Percentiles rank a stretch among this genome's conserved stretches.
phyloP scores from a whole-genome alignment of 2,329 filamentous ascomycete species.

The Lachnellula suecica region DNA sequence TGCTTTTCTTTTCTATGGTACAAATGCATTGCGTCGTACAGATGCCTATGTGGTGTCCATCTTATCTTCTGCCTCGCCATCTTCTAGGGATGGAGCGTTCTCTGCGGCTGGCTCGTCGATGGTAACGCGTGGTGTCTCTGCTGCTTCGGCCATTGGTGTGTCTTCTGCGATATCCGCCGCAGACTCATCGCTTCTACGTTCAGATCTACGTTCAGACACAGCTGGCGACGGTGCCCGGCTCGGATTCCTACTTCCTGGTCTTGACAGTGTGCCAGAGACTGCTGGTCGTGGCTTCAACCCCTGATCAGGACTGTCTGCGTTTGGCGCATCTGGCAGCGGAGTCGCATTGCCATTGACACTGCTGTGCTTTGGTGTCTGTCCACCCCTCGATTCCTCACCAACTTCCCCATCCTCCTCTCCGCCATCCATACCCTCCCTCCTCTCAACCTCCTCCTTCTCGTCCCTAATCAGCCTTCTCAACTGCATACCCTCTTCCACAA shows the following conservation, averaged over 20 bases:
- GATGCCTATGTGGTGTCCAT: constrained; percentile 61
- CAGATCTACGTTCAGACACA: too few species aligned
- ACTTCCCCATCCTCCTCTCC: constrained; percentile 58
- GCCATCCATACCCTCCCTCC: constrained; percentile 74
- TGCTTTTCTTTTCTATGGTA: constrained; percentile 26
- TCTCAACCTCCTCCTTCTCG: constrained; percentile 92
- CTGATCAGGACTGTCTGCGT: constrained; percentile 43
- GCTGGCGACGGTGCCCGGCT: constrained; percentile 40
- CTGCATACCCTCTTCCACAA: constrained; percentile 88
- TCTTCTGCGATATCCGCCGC: constrained; percentile 31
- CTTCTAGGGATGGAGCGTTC: constrained; percentile 26
- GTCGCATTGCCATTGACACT: constrained; percentile 47
- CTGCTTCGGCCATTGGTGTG: constrained; percentile 29
- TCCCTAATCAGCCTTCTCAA: constrained; percentile 84
- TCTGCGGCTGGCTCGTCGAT: constrained; percentile 45
- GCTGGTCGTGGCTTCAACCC: constrained; percentile 36
- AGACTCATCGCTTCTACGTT: constrained; percentile 16
- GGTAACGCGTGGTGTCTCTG: constrained; percentile 46
- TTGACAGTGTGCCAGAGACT: constrained; percentile 35
- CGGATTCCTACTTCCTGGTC: constrained; percentile 37
- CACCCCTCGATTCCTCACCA: constrained; percentile 52
- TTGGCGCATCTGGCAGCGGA: constrained; percentile 49
- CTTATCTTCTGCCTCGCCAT: constrained; percentile 46
- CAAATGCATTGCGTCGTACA: too few species aligned
- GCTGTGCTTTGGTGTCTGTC: constrained; percentile 50